Conservation (phyloP, 495 filamentous ascomycete genomes). For the Aspergillus mulundensis region DNA sequence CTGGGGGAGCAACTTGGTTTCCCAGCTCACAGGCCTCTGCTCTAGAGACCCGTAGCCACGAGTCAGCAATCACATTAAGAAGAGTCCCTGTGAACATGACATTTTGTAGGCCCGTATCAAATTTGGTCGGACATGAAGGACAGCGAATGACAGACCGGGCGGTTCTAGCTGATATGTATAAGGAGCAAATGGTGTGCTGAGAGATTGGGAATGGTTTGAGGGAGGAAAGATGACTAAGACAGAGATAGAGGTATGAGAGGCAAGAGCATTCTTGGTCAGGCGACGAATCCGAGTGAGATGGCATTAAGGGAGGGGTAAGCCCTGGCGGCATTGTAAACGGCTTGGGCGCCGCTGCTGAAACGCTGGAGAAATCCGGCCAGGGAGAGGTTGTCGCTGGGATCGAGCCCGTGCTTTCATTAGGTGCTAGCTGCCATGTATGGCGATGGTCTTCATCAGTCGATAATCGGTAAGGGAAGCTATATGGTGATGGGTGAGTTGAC, state of each 20-base stretch:
- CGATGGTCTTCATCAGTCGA: slow-evolving; percentile 27
- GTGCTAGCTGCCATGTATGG: slow-evolving; percentile 27
- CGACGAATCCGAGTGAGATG: slow-evolving; percentile 21
- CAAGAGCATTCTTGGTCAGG: slow-evolving; percentile 38
- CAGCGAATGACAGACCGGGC: slow-evolving; percentile 59
- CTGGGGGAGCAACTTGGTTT: slow-evolving; percentile 30
- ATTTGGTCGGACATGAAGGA: slow-evolving; percentile 48
- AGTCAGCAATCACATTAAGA: slow-evolving; percentile 57
- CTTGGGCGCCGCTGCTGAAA: slow-evolving; percentile 35
- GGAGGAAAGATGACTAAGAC: slow-evolving; percentile 42
- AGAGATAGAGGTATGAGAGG: slow-evolving; percentile 44
- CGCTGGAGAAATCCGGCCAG: slow-evolving; percentile 44
- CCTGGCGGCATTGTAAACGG: slow-evolving; percentile 25
- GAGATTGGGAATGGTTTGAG: slow-evolving; percentile 40
- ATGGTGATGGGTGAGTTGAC: slow-evolving; percentile 22
- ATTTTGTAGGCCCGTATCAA: slow-evolving; percentile 51
- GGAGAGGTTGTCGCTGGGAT: slow-evolving; percentile 31
- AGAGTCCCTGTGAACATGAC: slow-evolving; percentile 65
- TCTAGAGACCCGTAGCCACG: slow-evolving; percentile 45
- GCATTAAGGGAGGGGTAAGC: slow-evolving; percentile 27
- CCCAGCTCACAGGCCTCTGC: slow-evolving; percentile 35
- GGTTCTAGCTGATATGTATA: slow-evolving; percentile 53
- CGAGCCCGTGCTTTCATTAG: slow-evolving; percentile 22
- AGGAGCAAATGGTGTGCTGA: slow-evolving; percentile 48
- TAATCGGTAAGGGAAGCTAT: slow-evolving; percentile 20